Evolutionary conservation across 768 basidiomycete genomes (phyloP), one percentile per base, ranked within the genome.

Genomic region (Filobasidium wieringae): DNA sequence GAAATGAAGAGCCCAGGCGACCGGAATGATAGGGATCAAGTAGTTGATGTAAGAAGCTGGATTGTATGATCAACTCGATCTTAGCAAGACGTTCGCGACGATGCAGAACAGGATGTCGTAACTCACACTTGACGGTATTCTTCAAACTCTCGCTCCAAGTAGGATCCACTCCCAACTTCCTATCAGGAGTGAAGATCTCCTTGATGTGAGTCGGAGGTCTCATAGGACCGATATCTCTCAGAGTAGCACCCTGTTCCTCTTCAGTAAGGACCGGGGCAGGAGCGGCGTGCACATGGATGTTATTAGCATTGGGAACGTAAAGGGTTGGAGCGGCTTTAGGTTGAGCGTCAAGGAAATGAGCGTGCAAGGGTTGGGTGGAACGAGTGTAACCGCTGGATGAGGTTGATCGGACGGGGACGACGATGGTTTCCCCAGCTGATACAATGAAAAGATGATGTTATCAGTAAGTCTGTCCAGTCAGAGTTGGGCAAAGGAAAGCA

Each of bases 21-120:
- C 74, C 0, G 80, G 79, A 55, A 80, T 79, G 67, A 79, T 78
- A 7, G 78, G 47, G 34, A 80, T 69, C 40, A 77, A 72, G 57
- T 80, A 57, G 64, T 80, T 80, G 66, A 73, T 53, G 68, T 68
- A 73, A 30, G 57, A 58, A 40, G 50, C 50, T 58, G 56, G 17
- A 1, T 11, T 15, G 15, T 22, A 15, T 5, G 7, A 32, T 17
- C 31, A 22, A 32, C 4, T 3, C 43, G n/a, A n/a, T n/a, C n/a
- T n/a, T n/a, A n/a, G n/a, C n/a, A n/a, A n/a, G n/a, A n/a, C n/a
- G 22, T 27, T 12, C 17, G n/a, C 15, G 7, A 53, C 36, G 52
- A 53, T n/a, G 2, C 31, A 11, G 8, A 53, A 9, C 6, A 19
- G 17, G 31, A 32, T 9, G 14, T 12, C 29, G 24, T 17, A 36